phyloP scores from a whole-genome alignment of 2,329 filamentous ascomycete species.

The Scytalidium lignicola region DNA sequence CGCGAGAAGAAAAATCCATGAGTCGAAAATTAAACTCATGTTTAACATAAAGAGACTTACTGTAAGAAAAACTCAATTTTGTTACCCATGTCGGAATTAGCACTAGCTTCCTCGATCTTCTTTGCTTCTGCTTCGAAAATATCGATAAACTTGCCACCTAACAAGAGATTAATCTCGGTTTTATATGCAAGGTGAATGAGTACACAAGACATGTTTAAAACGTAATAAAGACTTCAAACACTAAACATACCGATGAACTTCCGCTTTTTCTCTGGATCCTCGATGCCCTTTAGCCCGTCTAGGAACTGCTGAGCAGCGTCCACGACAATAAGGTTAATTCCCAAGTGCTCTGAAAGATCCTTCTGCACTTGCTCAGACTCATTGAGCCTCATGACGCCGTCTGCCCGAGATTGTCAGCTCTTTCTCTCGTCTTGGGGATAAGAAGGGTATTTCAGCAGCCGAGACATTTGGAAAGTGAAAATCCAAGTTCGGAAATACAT shows the following conservation, averaged over 20 bases:
- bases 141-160: conserved; percentile 59
- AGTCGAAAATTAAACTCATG: conserved; percentile 25
- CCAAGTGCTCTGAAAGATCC: conserved; percentile 71
- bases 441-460: too few relatives aligned
- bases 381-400: conserved; percentile 77
- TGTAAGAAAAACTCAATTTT: conserved; percentile 70
- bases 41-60: conserved; percentile 29
- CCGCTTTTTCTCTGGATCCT: conserved; percentile 77
- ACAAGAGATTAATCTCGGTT: too few relatives aligned
- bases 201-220: too few relatives aligned
- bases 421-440: too few relatives aligned
- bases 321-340: conserved; percentile 85
- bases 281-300: conserved; percentile 69
- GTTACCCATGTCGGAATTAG: conserved; percentile 61
- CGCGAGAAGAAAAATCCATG: neutral
- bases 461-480: conserved; percentile 40
- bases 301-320: conserved; percentile 77
- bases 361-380: conserved; percentile 80
- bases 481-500: too few relatives aligned
- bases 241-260: conserved; percentile 71
- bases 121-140: conserved; percentile 77
- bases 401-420: too few relatives aligned
- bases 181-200: too few relatives aligned
- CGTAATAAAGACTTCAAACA: conserved; percentile 17
- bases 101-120: conserved; percentile 66